Evolutionary conservation across 768 basidiomycete species (phyloP), one percentile per base, ranked within the genome.

Genomic region (Holtermannia corniformis): DNA sequence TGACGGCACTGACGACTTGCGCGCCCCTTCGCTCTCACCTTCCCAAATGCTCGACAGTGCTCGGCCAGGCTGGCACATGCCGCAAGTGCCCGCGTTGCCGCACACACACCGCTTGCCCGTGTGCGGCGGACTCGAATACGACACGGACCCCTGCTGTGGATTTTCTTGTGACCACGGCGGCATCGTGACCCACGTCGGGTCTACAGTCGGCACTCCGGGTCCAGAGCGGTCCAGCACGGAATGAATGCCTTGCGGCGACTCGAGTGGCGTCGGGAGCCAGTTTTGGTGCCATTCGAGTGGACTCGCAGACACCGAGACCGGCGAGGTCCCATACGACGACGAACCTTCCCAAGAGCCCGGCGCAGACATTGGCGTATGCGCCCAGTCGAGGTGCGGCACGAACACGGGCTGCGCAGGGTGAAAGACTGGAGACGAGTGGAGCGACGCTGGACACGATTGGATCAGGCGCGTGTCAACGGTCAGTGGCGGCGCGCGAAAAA

Each of bases 361-460:
- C n/a, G n/a, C n/a, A n/a, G n/a, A n/a, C n/a, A n/a, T n/a, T n/a
- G n/a, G n/a, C n/a, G n/a, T n/a, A n/a, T n/a, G n/a, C n/a, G n/a
- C n/a, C n/a, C n/a, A n/a, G n/a, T n/a, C n/a, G n/a, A n/a, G n/a
- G n/a, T n/a, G n/a, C n/a, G n/a, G 32, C 16, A 16, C 7, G 32
- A 37, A 37, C 10, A 37, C 10, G 7, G 32, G 32, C 32, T 37
- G 32, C 7, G 32, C 32, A 37, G 32, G 32, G 10, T 7, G 10
- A 37, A 37, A 37, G 32, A 37, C 32, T 5, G 47, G 47, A 4
- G 47, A 28, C 14, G 47, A 49, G 37, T 49, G 47, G 5, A 49
- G 19, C 21, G 47, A 49, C 11, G 47, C 26, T 13, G 47, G 47
- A 21, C 47, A 49, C 10, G 47, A 49, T 32, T 49, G 47, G 20